Evolutionary conservation across 768 basidiomycete genomes (phyloP), one percentile per base, ranked within the genome.

Genomic region (Fomitopsis serialis): DNA sequence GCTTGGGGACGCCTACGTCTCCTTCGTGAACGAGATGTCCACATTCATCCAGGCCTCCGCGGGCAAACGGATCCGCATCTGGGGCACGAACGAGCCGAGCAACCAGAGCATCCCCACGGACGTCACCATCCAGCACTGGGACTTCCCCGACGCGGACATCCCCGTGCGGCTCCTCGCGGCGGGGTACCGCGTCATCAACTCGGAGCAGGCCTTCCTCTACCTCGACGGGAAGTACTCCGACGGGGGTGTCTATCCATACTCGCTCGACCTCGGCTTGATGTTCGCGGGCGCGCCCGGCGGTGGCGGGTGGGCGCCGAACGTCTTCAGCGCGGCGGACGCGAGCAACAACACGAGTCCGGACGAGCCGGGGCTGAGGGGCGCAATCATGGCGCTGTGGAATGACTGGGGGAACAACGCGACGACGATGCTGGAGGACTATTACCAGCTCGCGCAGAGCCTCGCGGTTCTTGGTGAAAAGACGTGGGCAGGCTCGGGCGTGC

Each of bases 381-480:
- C 62, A 21, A 55, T 64, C 55, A 61, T 63, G 58, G 61, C 61
- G 45, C 55, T 61, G 29, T 63, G 62, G 62, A 73, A 71, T 43
- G 75, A 76, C 60, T 76, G 73, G 72, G 75, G 75, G 1, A 70
- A 75, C 46, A 76, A 74, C 34, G 72, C 74, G 32, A 75, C 73
- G 27, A 76, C 74, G 5, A 69, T 68, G 8, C 61, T 74, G 11
- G 75, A 77, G 63, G 68, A 69, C 2, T 76, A 74, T 55, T 73
- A 74, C 57, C 72, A 75, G 48, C 63, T 77, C 8, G 65, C 74
- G 7, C 69, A 66, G 37, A 73, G 72, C 27, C 52, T 75, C 22
- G 72, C 74, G 6, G 64, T 73, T 5, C 69, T 76, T 48, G 70
- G 61, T 1, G 75, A 75, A 60, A 76, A 75, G 56, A 61, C 71